A percentile compares a stretch with the other conserved stretches of the same genome.
These are phyloP conservation scores for Plectranthus barbatus DNA, from an alignment of 257 asterid species.

Conservation along the genomic window DNA sequence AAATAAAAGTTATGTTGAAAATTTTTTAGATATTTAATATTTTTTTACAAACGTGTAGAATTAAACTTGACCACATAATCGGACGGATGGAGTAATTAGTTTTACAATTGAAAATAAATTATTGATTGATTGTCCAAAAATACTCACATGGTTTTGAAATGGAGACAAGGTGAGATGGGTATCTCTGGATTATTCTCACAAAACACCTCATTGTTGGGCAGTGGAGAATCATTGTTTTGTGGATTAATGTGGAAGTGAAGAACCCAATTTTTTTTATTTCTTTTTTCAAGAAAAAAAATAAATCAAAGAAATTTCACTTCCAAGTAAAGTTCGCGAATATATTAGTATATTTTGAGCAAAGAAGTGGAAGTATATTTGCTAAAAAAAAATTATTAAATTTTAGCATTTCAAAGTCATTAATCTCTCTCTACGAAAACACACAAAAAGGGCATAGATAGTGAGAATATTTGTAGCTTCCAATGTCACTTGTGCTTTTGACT, in stretches of 20 bases:
- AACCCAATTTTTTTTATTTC: slow-evolving; percentile 11
- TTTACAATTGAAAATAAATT: too few species aligned
- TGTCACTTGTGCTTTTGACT: slow-evolving; percentile 22
- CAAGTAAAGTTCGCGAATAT: slow-evolving; percentile 24
- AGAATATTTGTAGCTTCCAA: slow-evolving; percentile 39
- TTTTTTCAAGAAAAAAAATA: neutral
- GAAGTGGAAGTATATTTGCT: slow-evolving; percentile 3
- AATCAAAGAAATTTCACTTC: slow-evolving; percentile 19
- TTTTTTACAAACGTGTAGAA: too few species aligned
- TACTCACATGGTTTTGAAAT: slow-evolving; percentile 7
- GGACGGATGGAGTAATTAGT: too few species aligned
- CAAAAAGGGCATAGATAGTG: slow-evolving; percentile 25
- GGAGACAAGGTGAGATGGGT: slow-evolving; percentile 46
- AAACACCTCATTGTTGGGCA: slow-evolving; percentile 25
- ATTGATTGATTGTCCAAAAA: neutral
- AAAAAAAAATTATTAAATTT: slow-evolving; percentile 7
- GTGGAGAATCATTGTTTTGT: slow-evolving; percentile 48
- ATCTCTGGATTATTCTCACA: slow-evolving; percentile 25
- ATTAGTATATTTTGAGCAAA: neutral
- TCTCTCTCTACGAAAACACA: slow-evolving; percentile 23
- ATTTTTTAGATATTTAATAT: too few species aligned
- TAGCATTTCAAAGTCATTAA: slow-evolving; percentile 27
- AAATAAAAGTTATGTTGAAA: too few species aligned
- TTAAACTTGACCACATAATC: too few species aligned
- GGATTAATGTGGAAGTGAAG: slow-evolving; percentile 54